Evolutionary conservation across 2,329 filamentous ascomycete genomes (phyloP).

Genomic region (Pseudocercospora crystallina): DNA sequence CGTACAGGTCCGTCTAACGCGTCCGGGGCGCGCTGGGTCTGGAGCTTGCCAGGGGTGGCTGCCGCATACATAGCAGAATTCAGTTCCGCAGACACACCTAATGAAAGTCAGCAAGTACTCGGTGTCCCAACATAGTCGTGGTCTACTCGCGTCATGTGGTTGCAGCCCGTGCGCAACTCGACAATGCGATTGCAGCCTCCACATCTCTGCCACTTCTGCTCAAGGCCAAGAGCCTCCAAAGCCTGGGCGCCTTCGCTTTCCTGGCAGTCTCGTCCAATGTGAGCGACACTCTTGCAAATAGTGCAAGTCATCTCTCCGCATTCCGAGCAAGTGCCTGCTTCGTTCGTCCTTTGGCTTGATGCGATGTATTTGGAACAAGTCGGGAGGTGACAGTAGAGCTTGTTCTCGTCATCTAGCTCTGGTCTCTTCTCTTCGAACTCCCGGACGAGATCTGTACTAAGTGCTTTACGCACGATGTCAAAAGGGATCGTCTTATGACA

Average conservation of each 20-base stretch:
- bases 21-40: background rate
- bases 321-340: background rate
- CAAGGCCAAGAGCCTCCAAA: background rate
- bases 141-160: constrained; percentile 16
- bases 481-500: constrained; percentile 1
- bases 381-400: constrained; percentile 11
- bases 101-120: background rate
- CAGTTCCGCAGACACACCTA: constrained; percentile 11
- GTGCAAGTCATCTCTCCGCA: background rate
- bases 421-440: constrained; percentile 1
- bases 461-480: background rate
- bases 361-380: constrained; percentile 12
- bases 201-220: background rate
- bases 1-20: background rate
- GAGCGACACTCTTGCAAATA: background rate
- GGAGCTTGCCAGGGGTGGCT: background rate
- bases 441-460: background rate
- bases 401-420: constrained; percentile 10
- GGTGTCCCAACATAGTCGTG: background rate
- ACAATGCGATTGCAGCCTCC: background rate
- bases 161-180: constrained; percentile 9
- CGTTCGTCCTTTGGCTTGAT: too few relatives aligned
- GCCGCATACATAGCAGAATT: constrained; percentile 19
- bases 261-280: background rate
- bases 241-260: background rate